Evolutionary conservation across 1,139 yeast species (phyloP).

Genomic region (Protomyces gravidus): DNA sequence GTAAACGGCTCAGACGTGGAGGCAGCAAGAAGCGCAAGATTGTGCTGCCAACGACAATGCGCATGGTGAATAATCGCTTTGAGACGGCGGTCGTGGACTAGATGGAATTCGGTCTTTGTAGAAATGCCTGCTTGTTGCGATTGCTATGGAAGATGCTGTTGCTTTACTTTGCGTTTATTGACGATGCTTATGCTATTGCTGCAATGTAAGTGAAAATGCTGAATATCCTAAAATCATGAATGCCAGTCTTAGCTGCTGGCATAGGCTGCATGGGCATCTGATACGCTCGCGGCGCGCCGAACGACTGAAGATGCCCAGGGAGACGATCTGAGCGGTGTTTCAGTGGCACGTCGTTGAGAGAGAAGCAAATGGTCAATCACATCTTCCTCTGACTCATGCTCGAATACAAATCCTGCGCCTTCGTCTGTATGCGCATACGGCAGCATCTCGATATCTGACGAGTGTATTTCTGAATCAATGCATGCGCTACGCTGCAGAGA

Average conservation of each 20-base stretch:
- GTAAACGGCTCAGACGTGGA: constrained; percentile 60
- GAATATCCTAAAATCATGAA: too few relatives aligned
- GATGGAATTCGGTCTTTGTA: too few relatives aligned
- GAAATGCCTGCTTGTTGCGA: too few relatives aligned
- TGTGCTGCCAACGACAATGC: constrained; percentile 10
- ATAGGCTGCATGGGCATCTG: too few relatives aligned
- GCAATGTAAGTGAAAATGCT: too few relatives aligned
- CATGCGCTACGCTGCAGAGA: not conserved
- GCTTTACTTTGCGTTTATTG: too few relatives aligned
- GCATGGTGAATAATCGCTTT: not conserved
- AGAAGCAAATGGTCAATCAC: not conserved
- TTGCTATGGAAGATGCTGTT: too few relatives aligned
- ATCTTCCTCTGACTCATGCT: not conserved
- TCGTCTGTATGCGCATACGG: not conserved
- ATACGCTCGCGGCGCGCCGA: too few relatives aligned
- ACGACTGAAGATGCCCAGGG: too few relatives aligned
- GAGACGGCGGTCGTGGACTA: constrained; percentile 1
- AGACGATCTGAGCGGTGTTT: not conserved
- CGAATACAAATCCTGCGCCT: not conserved
- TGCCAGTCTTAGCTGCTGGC: too few relatives aligned
- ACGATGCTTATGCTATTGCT: too few relatives aligned
- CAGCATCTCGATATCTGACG: not conserved
- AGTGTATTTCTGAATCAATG: not conserved
- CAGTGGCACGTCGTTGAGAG: not conserved
- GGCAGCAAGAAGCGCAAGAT: constrained; percentile 22